A percentile compares a stretch with the other conserved stretches of the same genome.
Evolutionary conservation across 1,284 basidiomycete species (phyloP).

Genomic region (Xerocomus amazonicus): DNA sequence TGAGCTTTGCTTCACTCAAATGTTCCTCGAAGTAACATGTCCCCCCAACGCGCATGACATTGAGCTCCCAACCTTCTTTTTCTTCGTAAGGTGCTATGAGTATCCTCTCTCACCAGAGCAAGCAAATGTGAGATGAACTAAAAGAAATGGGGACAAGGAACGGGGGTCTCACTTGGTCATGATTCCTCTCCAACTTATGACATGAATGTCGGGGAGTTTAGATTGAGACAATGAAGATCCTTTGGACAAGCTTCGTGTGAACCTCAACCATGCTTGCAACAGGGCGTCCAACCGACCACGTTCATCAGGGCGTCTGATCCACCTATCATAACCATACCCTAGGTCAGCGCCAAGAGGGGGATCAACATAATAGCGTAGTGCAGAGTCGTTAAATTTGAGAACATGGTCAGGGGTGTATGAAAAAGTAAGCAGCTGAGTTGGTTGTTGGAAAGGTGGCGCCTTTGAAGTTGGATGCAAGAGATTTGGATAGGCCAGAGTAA

Average conservation of each 20-base stretch:
- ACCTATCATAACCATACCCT: slow-evolving; percentile 63
- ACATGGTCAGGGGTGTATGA: slow-evolving; percentile 53
- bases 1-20: slow-evolving; percentile 49
- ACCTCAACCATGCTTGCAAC: slow-evolving; percentile 47
- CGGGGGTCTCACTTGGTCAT: slow-evolving; percentile 75
- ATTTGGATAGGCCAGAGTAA: slow-evolving; percentile 30
- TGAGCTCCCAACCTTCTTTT: slow-evolving; percentile 79
- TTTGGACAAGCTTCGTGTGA: slow-evolving; percentile 37
- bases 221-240: slow-evolving; percentile 30
- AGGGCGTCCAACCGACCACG: slow-evolving; percentile 63
- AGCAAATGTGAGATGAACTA: slow-evolving; percentile 8
- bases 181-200: slow-evolving; percentile 86
- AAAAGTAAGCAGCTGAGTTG: slow-evolving; percentile 61
- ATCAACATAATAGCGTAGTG: slow-evolving; percentile 64
- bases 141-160: slow-evolving; percentile 1
- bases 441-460: slow-evolving; percentile 55
- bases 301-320: slow-evolving; percentile 64
- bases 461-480: slow-evolving; percentile 25
- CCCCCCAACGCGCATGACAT: slow-evolving; percentile 75
- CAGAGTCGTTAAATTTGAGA: slow-evolving; percentile 63
- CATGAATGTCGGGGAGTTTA: slow-evolving; percentile 43
- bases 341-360: slow-evolving; percentile 63
- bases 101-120: slow-evolving; percentile 52
- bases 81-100: slow-evolving; percentile 80
- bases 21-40: slow-evolving; percentile 87